A percentile compares a stretch with the other conserved stretches of the same genome.
These are phyloP conservation scores for Leishmania gerbilli DNA, from an alignment of 208 protist species.

Conservation along the genomic window DNA sequence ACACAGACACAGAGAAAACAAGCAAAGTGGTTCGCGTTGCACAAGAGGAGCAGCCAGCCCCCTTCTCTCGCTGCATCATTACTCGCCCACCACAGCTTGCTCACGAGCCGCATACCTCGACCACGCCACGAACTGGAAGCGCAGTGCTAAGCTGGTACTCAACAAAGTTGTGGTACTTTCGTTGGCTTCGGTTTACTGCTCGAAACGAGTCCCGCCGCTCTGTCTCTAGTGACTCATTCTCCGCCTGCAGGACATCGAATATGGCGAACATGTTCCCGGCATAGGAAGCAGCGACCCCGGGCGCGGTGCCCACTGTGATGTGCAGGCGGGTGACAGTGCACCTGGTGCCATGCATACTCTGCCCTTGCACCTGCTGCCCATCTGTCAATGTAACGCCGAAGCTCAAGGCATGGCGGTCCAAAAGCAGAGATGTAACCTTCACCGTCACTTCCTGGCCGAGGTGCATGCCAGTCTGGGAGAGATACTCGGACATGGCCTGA, in stretches of 20 bases:
- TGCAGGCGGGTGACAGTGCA: slow-evolving; percentile 44
- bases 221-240: slow-evolving; percentile 49
- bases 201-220: slow-evolving; percentile 9
- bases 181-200: slow-evolving; percentile 59
- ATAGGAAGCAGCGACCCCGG: slow-evolving; percentile 40
- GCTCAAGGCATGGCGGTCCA: slow-evolving; percentile 75
- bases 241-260: slow-evolving; percentile 54
- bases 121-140: slow-evolving; percentile 22
- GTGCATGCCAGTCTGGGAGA: slow-evolving; percentile 11
- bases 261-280: slow-evolving; percentile 55
- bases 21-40: neutral
- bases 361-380: slow-evolving; percentile 12
- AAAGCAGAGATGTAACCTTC: slow-evolving; percentile 42
- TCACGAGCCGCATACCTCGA: slow-evolving; percentile 15
- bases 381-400: slow-evolving; percentile 32
- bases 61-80: neutral
- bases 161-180: slow-evolving; percentile 89
- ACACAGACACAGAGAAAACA: neutral
- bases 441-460: slow-evolving; percentile 46
- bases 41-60: neutral
- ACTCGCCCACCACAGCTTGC: neutral
- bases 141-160: slow-evolving; percentile 21
- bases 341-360: neutral
- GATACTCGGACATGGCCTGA: slow-evolving; percentile 15
- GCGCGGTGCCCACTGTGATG: slow-evolving; percentile 58